phyloP scores from a whole-genome alignment of 305 asterid genomes.

The Rubia peregrina region DNA sequence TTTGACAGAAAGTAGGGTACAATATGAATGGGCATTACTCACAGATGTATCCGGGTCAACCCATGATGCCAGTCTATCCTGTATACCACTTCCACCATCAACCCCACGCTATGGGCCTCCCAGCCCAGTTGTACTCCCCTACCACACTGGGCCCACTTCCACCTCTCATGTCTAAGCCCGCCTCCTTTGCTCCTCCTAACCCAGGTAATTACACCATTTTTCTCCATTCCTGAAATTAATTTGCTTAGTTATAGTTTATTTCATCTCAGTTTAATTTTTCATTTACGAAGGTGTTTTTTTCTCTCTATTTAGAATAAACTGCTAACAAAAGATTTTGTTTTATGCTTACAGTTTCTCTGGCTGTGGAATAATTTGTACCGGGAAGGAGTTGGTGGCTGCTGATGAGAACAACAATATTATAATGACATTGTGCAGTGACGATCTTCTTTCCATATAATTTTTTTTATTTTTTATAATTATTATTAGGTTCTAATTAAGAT shows the following conservation, averaged over 20 bases:
- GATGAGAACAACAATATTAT: conserved; percentile 54
- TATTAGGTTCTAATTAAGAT: conserved; percentile 43
- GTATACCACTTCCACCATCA: conserved; percentile 56
- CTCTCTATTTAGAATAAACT: neutral
- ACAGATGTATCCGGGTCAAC: conserved; percentile 56
- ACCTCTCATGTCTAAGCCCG: conserved; percentile 68
- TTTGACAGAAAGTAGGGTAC: conserved; percentile 50
- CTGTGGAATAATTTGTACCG: conserved; percentile 58
- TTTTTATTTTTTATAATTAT: neutral
- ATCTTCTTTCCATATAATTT: conserved; percentile 19
- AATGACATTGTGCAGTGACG: conserved; percentile 56
- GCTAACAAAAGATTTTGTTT: conserved; percentile 21
- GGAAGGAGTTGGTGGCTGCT: conserved; percentile 45
- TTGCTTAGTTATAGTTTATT: too few species aligned
- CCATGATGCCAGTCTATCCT: conserved; percentile 80
- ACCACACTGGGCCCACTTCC: conserved; percentile 51
- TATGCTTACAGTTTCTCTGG: conserved; percentile 57
- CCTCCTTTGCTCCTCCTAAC: conserved; percentile 44
- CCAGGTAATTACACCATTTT: conserved; percentile 34
- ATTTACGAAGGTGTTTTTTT: too few species aligned
- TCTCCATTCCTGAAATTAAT: too few species aligned
- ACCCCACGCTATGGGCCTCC: conserved; percentile 77
- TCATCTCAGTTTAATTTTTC: too few species aligned
- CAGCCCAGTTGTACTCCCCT: conserved; percentile 62
- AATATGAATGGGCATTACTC: conserved; percentile 71